Base-by-base conservation (phyloP, 1,284 basidiomycete species). In the Butyriboletus appendiculatus region DNA sequence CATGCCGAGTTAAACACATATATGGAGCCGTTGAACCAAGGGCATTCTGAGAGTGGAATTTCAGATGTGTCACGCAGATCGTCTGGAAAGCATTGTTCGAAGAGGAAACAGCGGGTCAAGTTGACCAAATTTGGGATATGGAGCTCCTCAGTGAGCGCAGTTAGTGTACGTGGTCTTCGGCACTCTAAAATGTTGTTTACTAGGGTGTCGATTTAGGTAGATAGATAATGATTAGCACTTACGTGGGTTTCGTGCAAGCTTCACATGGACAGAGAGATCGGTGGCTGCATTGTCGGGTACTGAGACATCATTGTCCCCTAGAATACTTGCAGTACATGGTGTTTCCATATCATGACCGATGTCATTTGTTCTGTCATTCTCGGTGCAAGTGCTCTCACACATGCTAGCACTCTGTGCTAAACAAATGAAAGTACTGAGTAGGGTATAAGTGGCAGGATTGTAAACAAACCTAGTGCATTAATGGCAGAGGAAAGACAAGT, bases 11-110 rank as follows among this genome's bases (percentile, higher is more conserved):
- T 57, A 3, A 38, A 60, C 7, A 55, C 45, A 1, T 22, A 5
- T 12, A 61, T 48, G 7, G 0, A 3, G 2, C 52, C 50, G n/a
- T 61, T 33, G 15, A 24, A 48, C 11, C 6, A 26, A 11, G 55
- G 59, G n/a, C 32, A 46, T 4, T 55, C 41, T 3, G 12, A 41
- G 9, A 59, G 50, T 2, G 37, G 47, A n/a, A 59, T n/a, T 18
- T 59, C 16, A 2, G 45, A 24, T 18, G 30, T 1, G 4, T 59
- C 38, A 3, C 6, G 10, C 0, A 8, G 40, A 38, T 59, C 33
- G 9, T 59, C 30, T 1, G 41, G 57, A 15, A 35, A 18, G 8
- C 11, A 9, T 48, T 12, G 18, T 38, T 5, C 3, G 4, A 59
- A 59, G 4, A 59, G 44, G 28, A 59, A 59, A 8, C 11, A 11